Evolutionary conservation across 345 rosid species (phyloP).

Genomic region (Dovyalis caffra): DNA sequence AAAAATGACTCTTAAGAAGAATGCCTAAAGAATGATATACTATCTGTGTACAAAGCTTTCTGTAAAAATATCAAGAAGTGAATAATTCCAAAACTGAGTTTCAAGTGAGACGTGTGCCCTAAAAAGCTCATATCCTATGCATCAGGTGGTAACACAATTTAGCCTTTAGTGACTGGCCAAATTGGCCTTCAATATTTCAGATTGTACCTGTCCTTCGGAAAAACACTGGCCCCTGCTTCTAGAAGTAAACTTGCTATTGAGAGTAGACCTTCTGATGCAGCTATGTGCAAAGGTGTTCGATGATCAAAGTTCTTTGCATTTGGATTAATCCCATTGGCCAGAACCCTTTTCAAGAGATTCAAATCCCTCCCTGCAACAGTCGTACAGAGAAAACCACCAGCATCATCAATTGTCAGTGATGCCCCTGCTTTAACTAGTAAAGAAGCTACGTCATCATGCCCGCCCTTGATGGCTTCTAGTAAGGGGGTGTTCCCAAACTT

Average conservation of each 20-base stretch:
- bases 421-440: constrained; percentile 65
- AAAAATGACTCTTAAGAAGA: too few species aligned
- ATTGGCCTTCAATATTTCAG: neutral
- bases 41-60: too few species aligned
- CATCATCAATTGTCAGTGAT: constrained; percentile 46
- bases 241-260: constrained; percentile 48
- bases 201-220: constrained; percentile 64
- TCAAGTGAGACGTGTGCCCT: neutral
- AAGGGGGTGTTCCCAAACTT: constrained; percentile 70
- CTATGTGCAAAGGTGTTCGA: constrained; percentile 77
- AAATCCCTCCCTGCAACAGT: constrained; percentile 55
- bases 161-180: neutral
- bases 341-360: constrained; percentile 54
- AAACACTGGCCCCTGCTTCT: constrained; percentile 68
- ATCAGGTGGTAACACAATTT: neutral
- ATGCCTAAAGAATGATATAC: too few species aligned
- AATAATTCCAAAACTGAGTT: neutral
- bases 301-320: constrained; percentile 68
- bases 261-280: constrained; percentile 68
- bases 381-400: constrained; percentile 65
- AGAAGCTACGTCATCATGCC: constrained; percentile 58
- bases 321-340: constrained; percentile 61
- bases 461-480: constrained; percentile 74
- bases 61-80: neutral
- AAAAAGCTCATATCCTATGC: neutral